These are phyloP conservation scores for Plasmodium reichenowi DNA, from an alignment of 169 alveolate genomes.

Conservation along the genomic window DNA sequence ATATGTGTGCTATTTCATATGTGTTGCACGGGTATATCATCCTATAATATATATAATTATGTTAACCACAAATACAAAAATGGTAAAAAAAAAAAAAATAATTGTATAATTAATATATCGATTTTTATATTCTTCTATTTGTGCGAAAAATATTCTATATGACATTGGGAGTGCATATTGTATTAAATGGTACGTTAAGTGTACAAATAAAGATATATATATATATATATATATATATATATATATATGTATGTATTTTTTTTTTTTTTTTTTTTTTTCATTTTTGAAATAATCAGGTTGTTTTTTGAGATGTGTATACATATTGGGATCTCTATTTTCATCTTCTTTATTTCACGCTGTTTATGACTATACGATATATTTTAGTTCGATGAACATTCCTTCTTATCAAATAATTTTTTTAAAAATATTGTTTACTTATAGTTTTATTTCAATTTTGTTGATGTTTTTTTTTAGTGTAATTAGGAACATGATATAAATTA, in stretches of 20 bases:
- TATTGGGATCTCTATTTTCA: slow-evolving; percentile 22
- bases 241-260: too few relatives aligned
- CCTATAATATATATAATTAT: slow-evolving; percentile 26
- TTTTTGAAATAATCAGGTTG: neutral
- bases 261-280: too few relatives aligned
- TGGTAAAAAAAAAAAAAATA: neutral
- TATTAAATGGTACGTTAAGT: neutral
- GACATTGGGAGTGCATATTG: too few relatives aligned
- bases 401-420: slow-evolving; percentile 32
- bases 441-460: slow-evolving; percentile 27
- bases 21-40: slow-evolving; percentile 67
- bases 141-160: too few relatives aligned
- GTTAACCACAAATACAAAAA: slow-evolving; percentile 8
- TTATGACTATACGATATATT: slow-evolving; percentile 64
- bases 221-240: slow-evolving; percentile 3
- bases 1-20: slow-evolving; percentile 66
- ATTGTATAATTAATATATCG: neutral
- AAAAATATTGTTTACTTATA: slow-evolving; percentile 21
- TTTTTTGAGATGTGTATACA: neutral
- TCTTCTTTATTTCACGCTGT: slow-evolving; percentile 68
- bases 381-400: slow-evolving; percentile 40
- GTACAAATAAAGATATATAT: neutral
- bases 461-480: slow-evolving; percentile 39
- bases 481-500: too few relatives aligned
- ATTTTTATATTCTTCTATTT: too few relatives aligned